Conservation (phyloP, 768 basidiomycete genomes). For the Suillus decipiens region DNA sequence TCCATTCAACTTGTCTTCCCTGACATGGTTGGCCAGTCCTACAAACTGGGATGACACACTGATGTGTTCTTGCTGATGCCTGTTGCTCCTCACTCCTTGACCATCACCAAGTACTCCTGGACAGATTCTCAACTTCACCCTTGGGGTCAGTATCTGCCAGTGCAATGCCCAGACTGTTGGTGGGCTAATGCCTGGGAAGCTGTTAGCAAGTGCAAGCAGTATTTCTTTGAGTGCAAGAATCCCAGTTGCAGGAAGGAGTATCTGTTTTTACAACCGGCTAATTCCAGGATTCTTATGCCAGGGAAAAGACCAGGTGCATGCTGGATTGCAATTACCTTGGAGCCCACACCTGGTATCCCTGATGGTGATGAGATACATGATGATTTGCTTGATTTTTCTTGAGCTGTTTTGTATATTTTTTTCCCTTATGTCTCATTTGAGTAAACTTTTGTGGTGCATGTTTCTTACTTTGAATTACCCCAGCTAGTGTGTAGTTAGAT, state of each 20-base stretch:
- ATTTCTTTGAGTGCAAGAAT: not conserved
- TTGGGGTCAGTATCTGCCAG: not conserved
- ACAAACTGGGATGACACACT: not conserved
- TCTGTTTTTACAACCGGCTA: not conserved
- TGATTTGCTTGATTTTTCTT: no score
- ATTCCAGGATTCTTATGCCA: not conserved
- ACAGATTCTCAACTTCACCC: not conserved
- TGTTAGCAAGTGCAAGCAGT: not conserved
- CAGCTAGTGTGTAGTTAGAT: not conserved
- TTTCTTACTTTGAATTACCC: no score
- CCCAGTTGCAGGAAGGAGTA: not conserved
- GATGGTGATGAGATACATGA: no score
- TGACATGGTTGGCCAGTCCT: not conserved
- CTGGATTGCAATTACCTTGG: not conserved
- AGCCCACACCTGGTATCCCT: not conserved
- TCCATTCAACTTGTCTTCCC: not conserved
- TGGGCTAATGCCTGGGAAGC: not conserved
- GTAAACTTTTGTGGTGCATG: no score
- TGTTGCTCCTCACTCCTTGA: not conserved
- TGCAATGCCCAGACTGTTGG: constrained; percentile 8
- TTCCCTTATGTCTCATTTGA: no score
- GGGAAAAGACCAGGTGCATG: not conserved
- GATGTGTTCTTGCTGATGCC: not conserved
- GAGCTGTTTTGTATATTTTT: no score
- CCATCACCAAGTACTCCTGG: not conserved